These are phyloP conservation scores for Euphorbia schlechtendalii DNA, from an alignment of 441 rosid species.

Conservation along the genomic window DNA sequence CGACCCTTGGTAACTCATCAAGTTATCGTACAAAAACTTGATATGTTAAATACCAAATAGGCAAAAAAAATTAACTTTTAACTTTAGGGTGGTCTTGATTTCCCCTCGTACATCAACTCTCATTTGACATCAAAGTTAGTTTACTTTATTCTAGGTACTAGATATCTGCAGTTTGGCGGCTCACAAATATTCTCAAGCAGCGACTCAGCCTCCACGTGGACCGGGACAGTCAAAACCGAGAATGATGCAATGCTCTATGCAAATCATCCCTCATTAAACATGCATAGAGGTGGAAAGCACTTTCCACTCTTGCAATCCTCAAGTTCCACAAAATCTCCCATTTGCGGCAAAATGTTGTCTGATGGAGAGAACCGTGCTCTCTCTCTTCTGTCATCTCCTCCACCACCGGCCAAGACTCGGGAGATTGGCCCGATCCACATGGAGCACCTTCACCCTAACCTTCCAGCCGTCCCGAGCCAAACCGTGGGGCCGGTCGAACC, in stretches of 20 bases:
- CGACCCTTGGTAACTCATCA: too few relatives aligned
- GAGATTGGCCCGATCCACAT: conserved; percentile 36
- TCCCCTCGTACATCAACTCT: too few relatives aligned
- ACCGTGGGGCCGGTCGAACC: conserved; percentile 30
- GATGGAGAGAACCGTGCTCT: conserved; percentile 43
- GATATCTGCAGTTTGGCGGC: conserved; percentile 35
- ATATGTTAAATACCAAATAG: too few relatives aligned
- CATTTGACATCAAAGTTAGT: neutral
- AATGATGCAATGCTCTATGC: conserved; percentile 24
- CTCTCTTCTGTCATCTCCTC: conserved; percentile 96
- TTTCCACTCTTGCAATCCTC: conserved; percentile 37
- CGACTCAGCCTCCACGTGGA: conserved; percentile 34
- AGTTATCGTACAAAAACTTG: too few relatives aligned
- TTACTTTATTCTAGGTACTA: conserved; percentile 52
- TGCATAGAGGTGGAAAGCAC: conserved; percentile 39
- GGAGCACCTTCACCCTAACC: conserved; percentile 32
- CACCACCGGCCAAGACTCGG: conserved; percentile 33
- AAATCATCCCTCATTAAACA: conserved; percentile 27
- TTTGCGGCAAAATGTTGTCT: neutral
- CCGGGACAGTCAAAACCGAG: conserved; percentile 33
- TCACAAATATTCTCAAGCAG: conserved; percentile 35
- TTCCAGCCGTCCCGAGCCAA: conserved; percentile 29
- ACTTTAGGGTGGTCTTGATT: too few relatives aligned
- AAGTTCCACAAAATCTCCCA: conserved; percentile 18
- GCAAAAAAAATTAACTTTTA: too few relatives aligned